Evolutionary conservation across 2,329 filamentous ascomycete genomes (phyloP).

Genomic region (Elsinoe arachidis): DNA sequence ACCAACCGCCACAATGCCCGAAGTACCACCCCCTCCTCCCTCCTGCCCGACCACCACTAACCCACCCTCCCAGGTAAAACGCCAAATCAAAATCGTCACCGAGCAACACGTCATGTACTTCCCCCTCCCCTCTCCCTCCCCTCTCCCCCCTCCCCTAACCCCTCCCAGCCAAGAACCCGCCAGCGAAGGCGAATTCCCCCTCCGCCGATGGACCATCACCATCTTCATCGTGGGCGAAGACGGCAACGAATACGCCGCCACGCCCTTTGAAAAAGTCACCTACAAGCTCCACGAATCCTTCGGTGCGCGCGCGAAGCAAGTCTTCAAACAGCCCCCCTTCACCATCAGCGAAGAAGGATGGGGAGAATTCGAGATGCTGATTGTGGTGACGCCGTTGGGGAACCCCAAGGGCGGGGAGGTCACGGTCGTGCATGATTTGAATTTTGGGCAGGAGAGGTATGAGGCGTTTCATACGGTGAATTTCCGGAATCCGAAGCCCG

Average conservation of each 20-base stretch:
- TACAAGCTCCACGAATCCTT: slow-evolving; percentile 95
- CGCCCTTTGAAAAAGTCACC: slow-evolving; percentile 80
- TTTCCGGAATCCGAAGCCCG: slow-evolving; percentile 88
- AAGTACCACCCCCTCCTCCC: slow-evolving; percentile 23
- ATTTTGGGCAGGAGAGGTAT: slow-evolving; percentile 75
- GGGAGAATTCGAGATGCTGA: slow-evolving; percentile 96
- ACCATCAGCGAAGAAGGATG: slow-evolving; percentile 87
- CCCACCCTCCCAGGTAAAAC: slow-evolving; percentile 52
- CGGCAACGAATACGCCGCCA: slow-evolving; percentile 74
- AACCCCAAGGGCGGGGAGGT: slow-evolving; percentile 74
- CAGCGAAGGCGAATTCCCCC: slow-evolving; percentile 77
- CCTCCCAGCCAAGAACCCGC: slow-evolving; percentile 62
- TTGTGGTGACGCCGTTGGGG: slow-evolving; percentile 64
- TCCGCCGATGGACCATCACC: slow-evolving; percentile 85
- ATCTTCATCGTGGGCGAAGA: slow-evolving; percentile 77
- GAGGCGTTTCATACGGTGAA: slow-evolving; percentile 70
- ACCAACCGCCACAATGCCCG: slow-evolving; percentile 25
- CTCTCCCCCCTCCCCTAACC: slow-evolving; percentile 15
- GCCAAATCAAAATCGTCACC: slow-evolving; percentile 85
- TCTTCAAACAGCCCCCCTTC: slow-evolving; percentile 78
- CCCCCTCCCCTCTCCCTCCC: slow-evolving; percentile 12
- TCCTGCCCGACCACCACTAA: background rate
- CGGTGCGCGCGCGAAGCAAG: slow-evolving; percentile 68
- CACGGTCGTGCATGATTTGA: slow-evolving; percentile 75
- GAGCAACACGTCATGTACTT: slow-evolving; percentile 83